Conservation (phyloP, 192 early-diverging fungal species). For the Coemansia sp. region DNA sequence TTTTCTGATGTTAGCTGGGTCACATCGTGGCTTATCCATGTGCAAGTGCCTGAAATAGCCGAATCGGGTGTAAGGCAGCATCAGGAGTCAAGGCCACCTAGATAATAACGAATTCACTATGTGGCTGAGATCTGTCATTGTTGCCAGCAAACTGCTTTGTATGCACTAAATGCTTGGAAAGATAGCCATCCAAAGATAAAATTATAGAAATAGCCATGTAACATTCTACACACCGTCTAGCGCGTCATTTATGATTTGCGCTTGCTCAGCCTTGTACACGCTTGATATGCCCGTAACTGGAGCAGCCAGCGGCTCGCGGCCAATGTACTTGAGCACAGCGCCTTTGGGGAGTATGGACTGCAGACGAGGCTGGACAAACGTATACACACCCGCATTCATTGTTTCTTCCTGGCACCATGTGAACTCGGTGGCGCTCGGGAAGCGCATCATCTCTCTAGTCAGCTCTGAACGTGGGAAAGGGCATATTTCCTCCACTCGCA, state of each 20-base stretch:
- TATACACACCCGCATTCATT: slow-evolving; percentile 88
- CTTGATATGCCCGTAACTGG: slow-evolving; percentile 79
- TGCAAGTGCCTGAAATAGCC: not conserved
- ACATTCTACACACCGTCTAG: slow-evolving; percentile 30
- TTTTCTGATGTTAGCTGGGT: not conserved
- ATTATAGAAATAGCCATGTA: not conserved
- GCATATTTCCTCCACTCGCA: slow-evolving; percentile 89
- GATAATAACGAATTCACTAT: not conserved
- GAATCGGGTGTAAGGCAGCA: not conserved
- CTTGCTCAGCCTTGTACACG: slow-evolving; percentile 72
- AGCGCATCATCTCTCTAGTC: slow-evolving; percentile 64
- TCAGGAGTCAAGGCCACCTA: not conserved
- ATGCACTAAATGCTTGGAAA: not conserved
- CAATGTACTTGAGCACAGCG: slow-evolving; percentile 66
- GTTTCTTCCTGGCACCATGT: slow-evolving; percentile 92
- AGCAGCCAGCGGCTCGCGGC: slow-evolving; percentile 71
- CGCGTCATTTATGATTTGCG: slow-evolving; percentile 58
- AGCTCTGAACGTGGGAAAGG: slow-evolving; percentile 86
- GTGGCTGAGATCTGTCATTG: slow-evolving; percentile 5
- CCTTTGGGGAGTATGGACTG: slow-evolving; percentile 68
- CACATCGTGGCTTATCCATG: not conserved
- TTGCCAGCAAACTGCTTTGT: not conserved
- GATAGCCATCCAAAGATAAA: not conserved
- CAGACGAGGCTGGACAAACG: slow-evolving; percentile 87
- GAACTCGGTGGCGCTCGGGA: slow-evolving; percentile 66